Evolutionary conservation across 768 basidiomycete genomes (phyloP).

Genomic region (Leucocoprinus leucothites): DNA sequence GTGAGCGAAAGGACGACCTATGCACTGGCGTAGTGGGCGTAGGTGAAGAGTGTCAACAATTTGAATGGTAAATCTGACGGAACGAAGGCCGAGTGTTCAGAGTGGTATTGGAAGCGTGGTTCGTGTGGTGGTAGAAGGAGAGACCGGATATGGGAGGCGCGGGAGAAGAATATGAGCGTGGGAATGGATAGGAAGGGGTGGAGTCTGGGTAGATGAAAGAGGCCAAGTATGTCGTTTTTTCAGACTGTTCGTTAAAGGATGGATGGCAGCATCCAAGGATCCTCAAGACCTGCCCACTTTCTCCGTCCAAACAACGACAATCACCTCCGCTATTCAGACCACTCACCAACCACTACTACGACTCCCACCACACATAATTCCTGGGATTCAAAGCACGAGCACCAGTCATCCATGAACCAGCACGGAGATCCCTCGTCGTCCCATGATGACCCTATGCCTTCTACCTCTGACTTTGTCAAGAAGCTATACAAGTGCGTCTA

Average conservation of each 20-base stretch:
- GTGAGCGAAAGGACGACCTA: no score
- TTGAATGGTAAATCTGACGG: no score
- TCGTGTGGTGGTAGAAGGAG: not conserved
- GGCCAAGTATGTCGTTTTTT: not conserved
- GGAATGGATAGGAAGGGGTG: not conserved
- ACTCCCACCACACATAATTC: not conserved
- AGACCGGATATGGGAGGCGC: not conserved
- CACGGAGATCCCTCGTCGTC: constrained; percentile 9
- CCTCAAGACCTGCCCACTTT: not conserved
- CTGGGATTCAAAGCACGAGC: not conserved
- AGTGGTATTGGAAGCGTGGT: no score
- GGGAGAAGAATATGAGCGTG: constrained; percentile 5
- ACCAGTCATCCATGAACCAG: constrained; percentile 3
- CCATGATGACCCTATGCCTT: constrained; percentile 73
- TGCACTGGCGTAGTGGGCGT: no score
- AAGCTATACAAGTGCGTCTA: constrained; percentile 81
- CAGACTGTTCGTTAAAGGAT: constrained; percentile 1
- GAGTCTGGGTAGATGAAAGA: not conserved
- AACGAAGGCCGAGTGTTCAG: no score
- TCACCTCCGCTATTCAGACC: not conserved
- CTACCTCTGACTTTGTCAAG: constrained; percentile 93
- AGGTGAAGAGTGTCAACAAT: no score
- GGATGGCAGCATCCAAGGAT: not conserved
- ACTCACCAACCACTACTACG: not conserved
- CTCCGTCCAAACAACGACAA: not conserved